A percentile compares a stretch with the other conserved stretches of the same genome.
Conservation (phyloP, 768 basidiomycete genomes). For the Leccinum subtestaceum region DNA sequence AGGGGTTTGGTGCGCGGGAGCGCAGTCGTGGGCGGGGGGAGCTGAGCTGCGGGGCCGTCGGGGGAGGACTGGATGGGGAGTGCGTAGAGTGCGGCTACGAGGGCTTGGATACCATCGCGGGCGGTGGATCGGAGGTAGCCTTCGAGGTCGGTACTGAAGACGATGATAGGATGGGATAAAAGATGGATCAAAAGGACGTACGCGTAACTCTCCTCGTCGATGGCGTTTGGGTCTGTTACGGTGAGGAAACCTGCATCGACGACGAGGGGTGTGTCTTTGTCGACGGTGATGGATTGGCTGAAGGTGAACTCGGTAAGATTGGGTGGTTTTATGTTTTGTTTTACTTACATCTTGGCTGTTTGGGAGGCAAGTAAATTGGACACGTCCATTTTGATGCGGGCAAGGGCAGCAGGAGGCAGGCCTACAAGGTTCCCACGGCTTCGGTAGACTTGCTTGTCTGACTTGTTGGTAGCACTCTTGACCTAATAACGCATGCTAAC, state of each 20-base stretch:
- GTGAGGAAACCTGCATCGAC: constrained; percentile 57
- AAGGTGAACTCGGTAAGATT: not conserved
- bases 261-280: not conserved
- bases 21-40: constrained; percentile 71
- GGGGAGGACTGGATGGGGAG: constrained; percentile 74
- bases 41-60: constrained; percentile 80
- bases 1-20: constrained; percentile 91
- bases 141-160: constrained; percentile 68
- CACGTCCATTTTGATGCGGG: not conserved
- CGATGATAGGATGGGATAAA: not conserved
- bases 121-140: constrained; percentile 76
- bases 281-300: not conserved
- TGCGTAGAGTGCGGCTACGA: constrained; percentile 76
- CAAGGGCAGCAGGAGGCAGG: not conserved
- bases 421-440: no score
- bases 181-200: constrained; percentile 36
- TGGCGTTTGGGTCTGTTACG: constrained; percentile 83
- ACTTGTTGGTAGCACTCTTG: no score
- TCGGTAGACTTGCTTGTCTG: no score
- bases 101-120: constrained; percentile 77
- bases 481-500: no score
- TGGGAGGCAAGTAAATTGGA: not conserved
- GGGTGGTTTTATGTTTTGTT: not conserved
- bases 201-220: constrained; percentile 84
- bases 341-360: not conserved